Conservation (phyloP, 2,329 filamentous ascomycete species). For the Leptographium procerum region DNA sequence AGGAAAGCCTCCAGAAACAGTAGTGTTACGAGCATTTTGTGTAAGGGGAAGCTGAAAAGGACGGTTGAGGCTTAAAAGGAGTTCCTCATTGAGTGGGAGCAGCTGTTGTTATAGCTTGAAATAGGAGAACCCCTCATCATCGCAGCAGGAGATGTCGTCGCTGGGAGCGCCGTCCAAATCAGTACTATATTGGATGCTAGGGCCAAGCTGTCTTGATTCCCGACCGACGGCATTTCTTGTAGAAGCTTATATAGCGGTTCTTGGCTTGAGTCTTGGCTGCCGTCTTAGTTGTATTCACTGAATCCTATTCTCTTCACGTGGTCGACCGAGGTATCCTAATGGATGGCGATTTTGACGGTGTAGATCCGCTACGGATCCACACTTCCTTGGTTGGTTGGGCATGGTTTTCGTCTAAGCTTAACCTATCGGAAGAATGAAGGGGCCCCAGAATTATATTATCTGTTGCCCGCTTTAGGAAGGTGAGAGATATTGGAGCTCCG, state of each 20-base stretch:
- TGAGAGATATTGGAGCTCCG: too few relatives aligned
- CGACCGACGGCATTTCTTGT: neutral
- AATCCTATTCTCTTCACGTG: neutral
- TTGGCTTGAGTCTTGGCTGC: neutral
- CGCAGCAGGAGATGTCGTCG: too few relatives aligned
- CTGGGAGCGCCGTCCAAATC: neutral
- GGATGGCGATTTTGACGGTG: neutral
- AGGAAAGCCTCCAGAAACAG: neutral
- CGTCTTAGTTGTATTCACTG: neutral
- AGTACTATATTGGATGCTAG: neutral
- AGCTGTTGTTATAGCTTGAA: neutral
- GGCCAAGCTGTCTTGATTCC: neutral
- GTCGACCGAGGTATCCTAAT: neutral
- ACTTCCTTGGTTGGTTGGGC: neutral
- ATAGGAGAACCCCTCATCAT: neutral
- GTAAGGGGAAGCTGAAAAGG: neutral
- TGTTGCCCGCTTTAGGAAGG: too few relatives aligned
- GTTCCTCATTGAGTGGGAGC: too few relatives aligned
- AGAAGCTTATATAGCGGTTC: neutral
- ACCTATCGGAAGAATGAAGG: too few relatives aligned
- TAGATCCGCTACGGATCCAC: neutral
- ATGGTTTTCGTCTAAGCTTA: neutral
- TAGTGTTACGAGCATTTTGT: neutral
- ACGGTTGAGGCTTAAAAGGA: neutral
- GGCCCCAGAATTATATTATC: too few relatives aligned